A percentile compares a stretch with the other conserved stretches of the same genome.
Conservation (phyloP, 2,329 filamentous ascomycete species). For the Bipolaris zeicola region DNA sequence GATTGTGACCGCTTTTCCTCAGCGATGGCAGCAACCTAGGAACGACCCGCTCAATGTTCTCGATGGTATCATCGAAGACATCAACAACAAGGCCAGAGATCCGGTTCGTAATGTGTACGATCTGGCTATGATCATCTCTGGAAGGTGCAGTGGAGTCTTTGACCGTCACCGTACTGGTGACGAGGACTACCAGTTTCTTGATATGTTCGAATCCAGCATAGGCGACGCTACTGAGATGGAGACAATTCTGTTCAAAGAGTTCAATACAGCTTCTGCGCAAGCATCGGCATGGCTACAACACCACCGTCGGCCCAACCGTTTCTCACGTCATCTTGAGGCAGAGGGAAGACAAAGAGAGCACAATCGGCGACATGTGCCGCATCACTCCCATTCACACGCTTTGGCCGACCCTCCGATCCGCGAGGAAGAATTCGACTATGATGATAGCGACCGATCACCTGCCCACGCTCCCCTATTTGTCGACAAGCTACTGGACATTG, state of each 20-base stretch:
- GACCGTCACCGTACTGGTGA: conserved; percentile 63
- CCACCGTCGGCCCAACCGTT: conserved; percentile 52
- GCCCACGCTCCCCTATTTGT: conserved; percentile 53
- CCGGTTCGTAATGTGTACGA: conserved; percentile 67
- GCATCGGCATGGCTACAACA: conserved; percentile 61
- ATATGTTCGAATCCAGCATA: conserved; percentile 71
- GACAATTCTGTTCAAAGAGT: conserved; percentile 64
- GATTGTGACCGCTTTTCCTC: conserved; percentile 64
- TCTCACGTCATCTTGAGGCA: conserved; percentile 44
- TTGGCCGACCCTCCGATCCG: conserved; percentile 29
- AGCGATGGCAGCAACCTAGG: conserved; percentile 64
- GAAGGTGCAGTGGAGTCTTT: conserved; percentile 65
- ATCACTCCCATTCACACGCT: conserved; percentile 39
- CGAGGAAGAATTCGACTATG: conserved; percentile 43
- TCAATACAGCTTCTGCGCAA: conserved; percentile 63
- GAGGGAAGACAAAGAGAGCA: conserved; percentile 41
- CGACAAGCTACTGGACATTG: conserved; percentile 65
- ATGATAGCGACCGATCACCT: conserved; percentile 25
- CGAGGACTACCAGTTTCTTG: conserved; percentile 67
- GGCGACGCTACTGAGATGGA: conserved; percentile 57
- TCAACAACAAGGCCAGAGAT: conserved; percentile 67
- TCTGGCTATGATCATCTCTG: conserved; percentile 65
- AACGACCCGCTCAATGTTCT: conserved; percentile 68
- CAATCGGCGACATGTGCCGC: conserved; percentile 31
- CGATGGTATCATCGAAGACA: conserved; percentile 67